Conservation (phyloP, 2,329 filamentous ascomycete genomes). For the Akanthomyces uredinophilus region DNA sequence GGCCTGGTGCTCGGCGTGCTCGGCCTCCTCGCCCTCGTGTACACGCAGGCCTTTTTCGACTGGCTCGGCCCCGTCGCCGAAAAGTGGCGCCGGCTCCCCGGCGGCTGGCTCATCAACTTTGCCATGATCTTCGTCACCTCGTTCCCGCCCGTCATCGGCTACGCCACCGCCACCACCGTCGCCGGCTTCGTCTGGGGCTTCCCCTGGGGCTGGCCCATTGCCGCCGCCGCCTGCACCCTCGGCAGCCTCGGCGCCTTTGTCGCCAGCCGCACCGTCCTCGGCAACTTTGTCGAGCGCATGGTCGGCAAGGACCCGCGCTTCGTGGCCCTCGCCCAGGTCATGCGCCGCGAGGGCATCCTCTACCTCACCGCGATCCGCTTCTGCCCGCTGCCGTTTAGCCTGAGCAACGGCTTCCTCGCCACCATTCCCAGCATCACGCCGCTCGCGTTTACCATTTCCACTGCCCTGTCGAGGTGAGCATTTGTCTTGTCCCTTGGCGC, state of each 20-base stretch:
- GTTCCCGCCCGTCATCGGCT: slow-evolving; percentile 84
- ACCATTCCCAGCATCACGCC: slow-evolving; percentile 87
- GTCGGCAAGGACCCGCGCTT: slow-evolving; percentile 83
- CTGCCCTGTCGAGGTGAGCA: slow-evolving; percentile 61
- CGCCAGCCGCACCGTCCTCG: slow-evolving; percentile 72
- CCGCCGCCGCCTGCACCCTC: slow-evolving; percentile 69
- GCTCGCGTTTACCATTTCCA: slow-evolving; percentile 71
- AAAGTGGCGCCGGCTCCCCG: slow-evolving; percentile 67
- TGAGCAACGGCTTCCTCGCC: slow-evolving; percentile 90
- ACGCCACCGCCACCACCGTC: slow-evolving; percentile 63
- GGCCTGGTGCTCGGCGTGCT: slow-evolving; percentile 48
- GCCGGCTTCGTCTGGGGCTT: slow-evolving; percentile 54
- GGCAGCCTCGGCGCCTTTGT: slow-evolving; percentile 78
- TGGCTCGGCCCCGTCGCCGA: slow-evolving; percentile 67
- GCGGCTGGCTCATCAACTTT: slow-evolving; percentile 74
- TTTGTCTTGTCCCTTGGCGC: too few species aligned
- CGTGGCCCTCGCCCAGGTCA: slow-evolving; percentile 77
- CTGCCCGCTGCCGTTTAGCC: slow-evolving; percentile 85
- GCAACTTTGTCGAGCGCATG: slow-evolving; percentile 70
- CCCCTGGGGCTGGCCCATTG: slow-evolving; percentile 71
- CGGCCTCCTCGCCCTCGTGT: slow-evolving; percentile 66
- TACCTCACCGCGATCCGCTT: slow-evolving; percentile 87
- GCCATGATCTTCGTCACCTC: slow-evolving; percentile 67
- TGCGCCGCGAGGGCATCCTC: slow-evolving; percentile 85
- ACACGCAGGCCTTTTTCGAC: slow-evolving; percentile 74